Percentiles rank a stretch among this genome's conserved stretches.
These are phyloP conservation scores for Chaetomium globosum DNA, from an alignment of 2,329 filamentous ascomycete species.

Conservation along the genomic window DNA sequence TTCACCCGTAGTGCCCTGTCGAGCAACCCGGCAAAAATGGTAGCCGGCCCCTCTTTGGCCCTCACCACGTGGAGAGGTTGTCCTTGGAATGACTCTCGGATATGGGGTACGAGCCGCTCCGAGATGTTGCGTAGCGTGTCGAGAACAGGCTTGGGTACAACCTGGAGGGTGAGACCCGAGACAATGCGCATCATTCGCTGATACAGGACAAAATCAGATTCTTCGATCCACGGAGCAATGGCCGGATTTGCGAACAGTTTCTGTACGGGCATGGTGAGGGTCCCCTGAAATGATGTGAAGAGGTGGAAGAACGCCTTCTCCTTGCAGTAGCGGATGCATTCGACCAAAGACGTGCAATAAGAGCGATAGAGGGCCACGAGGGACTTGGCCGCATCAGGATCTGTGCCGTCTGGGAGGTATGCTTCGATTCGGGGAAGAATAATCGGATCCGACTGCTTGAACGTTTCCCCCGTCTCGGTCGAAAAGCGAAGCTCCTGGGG, in stretches of 20 bases:
- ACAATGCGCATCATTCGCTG: constrained; percentile 96
- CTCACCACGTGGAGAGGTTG: constrained; percentile 83
- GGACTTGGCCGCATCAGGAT: constrained; percentile 82
- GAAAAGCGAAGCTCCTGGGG: constrained; percentile 63
- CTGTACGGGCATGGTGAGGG: constrained; percentile 93
- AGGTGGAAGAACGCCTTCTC: constrained; percentile 96
- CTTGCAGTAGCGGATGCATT: constrained; percentile 93
- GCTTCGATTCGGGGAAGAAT: constrained; percentile 81
- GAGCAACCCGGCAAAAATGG: constrained; percentile 82
- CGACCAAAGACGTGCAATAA: constrained; percentile 92
- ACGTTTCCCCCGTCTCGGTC: constrained; percentile 56
- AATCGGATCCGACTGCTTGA: constrained; percentile 69
- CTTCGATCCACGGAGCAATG: constrained; percentile 88
- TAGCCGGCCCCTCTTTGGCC: constrained; percentile 85
- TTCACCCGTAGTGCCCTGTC: constrained; percentile 90
- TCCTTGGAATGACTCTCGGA: constrained; percentile 80
- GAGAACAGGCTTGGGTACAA: constrained; percentile 83
- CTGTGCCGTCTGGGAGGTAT: constrained; percentile 79
- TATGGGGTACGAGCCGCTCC: constrained; percentile 75
- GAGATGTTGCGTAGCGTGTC: constrained; percentile 87
- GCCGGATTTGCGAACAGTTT: constrained; percentile 82
- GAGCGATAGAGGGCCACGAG: constrained; percentile 87
- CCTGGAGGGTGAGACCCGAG: constrained; percentile 83
- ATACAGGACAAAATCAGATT: constrained; percentile 94
- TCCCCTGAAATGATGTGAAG: constrained; percentile 93